Base-by-base conservation (phyloP, 257 asterid genomes). In the Plantago elongata region DNA sequence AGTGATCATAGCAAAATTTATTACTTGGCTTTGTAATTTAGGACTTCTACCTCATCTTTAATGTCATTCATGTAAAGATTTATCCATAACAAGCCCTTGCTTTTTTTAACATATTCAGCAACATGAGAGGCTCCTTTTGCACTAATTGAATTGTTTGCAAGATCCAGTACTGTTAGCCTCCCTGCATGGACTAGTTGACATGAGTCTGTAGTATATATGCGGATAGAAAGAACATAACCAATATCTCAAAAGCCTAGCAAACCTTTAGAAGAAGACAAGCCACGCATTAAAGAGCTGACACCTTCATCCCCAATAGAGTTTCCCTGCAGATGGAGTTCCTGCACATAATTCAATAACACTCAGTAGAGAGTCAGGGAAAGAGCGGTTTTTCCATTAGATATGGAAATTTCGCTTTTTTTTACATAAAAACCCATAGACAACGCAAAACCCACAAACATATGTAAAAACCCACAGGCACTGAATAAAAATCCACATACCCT, bases 241-340 rank as follows among this genome's bases (percentile, higher is more conserved):
- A 45, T 17, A 63, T 13, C 29, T 49, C 38, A 15, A 29, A 60
- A 59, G 54, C 46, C 62, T 62, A 61, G 57, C 46, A 76, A 67
- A 89, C 99, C 97, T 89, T 74, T 89, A 48, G 75, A 84, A 66
- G 81, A 75, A 71, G 87, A 80, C 79, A 92, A 70, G 54, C 99
- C 96, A 65, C 85, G 61, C 74, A 89, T 80, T 71, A 92, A 76
- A 60, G 97, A 91, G 60, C 82, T 77, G 42, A 78, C 89, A 37
- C 99, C 99, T 83, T 86, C 99, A 86, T 92, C 95, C 1, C 99
- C 99, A 57, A 92, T 75, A 58, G 91, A 72, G 83, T 92, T 92
- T 54, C 97, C 99, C 74, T 90, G 90, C 79, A 92, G 70, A 81
- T 75, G 76, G 59, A 92, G 93, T 79, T 89, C 95, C 99, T 92